Evolutionary conservation across 2,329 filamentous ascomycete species (phyloP), one percentile per base, ranked within the genome.

Genomic region (Lachnellula cervina): DNA sequence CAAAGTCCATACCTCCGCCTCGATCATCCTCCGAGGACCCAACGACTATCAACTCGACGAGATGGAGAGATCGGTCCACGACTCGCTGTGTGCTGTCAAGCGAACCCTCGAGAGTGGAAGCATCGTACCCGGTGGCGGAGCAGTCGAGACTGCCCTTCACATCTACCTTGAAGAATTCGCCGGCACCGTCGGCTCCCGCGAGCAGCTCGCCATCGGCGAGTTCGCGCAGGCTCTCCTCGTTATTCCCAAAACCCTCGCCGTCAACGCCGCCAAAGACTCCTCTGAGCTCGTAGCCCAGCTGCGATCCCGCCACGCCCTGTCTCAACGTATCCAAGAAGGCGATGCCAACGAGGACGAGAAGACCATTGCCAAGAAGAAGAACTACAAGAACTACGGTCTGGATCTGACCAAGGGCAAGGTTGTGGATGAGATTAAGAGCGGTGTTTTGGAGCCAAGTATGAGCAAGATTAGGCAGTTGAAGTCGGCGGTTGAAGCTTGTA

Each of bases 141-240:
- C 94, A 44, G 93, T 97, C 21, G 94, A 99, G 79, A 97, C 94
- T n/a, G 94, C 94, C 49, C 83, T 99, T 63, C 94, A 97, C 78
- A 99, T 99, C 71, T 99, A 97, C 77, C 83, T 99, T 35, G 94
- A 99, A 77, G 94, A 99, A 75, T 99, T 96, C 74, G 94, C 94
- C 52, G 93, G 94, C 66, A 97, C 94, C 38, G 93, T 99, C 60
- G 91, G 93, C 64, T 97, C 93, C 53, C 87, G 94, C 67, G 94
- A 99, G 76, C 94, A 99, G 78, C 86, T 99, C 52, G 94, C 94
- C 62, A 97, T 99, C 70, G 94, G 90, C 71, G 93, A 97, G 74
- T 99, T 99, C 68, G 94, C 94, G 8, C 90, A 96, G 72, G 87
- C 94, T 28, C 88, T 99, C 46, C 89, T 99, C 54, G 80, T 93